A percentile compares a stretch with the other conserved stretches of the same genome.
Evolutionary conservation across 192 early-diverging fungal genomes (phyloP).

Genomic region (Coemansia sp.): DNA sequence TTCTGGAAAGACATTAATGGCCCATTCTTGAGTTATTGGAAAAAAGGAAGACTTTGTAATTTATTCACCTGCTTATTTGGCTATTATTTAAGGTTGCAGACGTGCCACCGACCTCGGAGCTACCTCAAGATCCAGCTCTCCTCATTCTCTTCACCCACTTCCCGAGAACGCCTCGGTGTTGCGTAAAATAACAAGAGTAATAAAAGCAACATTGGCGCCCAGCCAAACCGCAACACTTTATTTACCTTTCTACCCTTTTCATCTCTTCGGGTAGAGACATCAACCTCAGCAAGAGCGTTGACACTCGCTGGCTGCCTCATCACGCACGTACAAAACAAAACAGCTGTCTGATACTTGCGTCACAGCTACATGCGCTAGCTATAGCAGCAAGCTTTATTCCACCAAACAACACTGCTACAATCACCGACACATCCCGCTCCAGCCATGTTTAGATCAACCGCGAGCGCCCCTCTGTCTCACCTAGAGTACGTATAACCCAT

Average conservation of each 20-base stretch:
- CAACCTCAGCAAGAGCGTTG: constrained; percentile 1
- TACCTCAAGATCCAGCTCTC: not conserved
- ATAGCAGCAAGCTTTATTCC: not conserved
- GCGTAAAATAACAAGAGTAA: not conserved
- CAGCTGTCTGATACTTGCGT: not conserved
- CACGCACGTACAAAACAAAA: not conserved
- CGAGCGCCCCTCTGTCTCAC: constrained; percentile 13
- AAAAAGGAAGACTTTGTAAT: constrained; percentile 8
- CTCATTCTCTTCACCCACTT: not conserved
- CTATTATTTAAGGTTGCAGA: not conserved
- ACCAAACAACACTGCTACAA: not conserved
- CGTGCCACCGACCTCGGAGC: not conserved
- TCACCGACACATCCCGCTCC: not conserved
- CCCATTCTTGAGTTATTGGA: not conserved
- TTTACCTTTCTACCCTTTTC: not conserved
- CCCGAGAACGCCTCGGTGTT: not conserved
- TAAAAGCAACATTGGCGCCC: not conserved
- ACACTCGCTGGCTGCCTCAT: not conserved
- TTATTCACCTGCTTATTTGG: not conserved
- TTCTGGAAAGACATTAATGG: constrained; percentile 3
- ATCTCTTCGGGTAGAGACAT: not conserved
- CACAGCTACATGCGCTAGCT: not conserved
- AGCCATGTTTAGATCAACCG: constrained; percentile 19
- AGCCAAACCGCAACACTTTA: not conserved
- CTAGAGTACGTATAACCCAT: constrained; percentile 26